Conservation (phyloP, 495 filamentous ascomycete genomes). For the Penicillium roqueforti region DNA sequence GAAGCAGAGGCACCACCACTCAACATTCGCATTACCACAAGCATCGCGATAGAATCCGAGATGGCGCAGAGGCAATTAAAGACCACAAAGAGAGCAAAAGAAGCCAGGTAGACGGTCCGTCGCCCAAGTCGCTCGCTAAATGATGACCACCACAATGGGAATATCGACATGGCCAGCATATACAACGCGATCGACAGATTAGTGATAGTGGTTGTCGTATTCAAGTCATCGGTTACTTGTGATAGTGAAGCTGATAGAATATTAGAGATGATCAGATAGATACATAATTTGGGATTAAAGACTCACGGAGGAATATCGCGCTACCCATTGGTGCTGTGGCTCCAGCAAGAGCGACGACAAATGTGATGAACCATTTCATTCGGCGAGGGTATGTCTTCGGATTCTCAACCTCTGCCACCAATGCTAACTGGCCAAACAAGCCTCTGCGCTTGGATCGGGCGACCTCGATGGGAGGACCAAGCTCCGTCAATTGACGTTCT, state of each 20-base stretch:
- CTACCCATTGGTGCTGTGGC: conserved; percentile 80
- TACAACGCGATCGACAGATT: conserved; percentile 84
- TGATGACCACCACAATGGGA: conserved; percentile 91
- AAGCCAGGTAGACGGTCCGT: conserved; percentile 78
- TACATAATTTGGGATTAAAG: background rate
- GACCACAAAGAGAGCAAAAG: conserved; percentile 75
- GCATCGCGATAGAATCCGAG: conserved; percentile 73
- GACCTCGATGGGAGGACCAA: conserved; percentile 41
- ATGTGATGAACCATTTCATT: conserved; percentile 84
- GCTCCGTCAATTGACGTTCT: conserved; percentile 20
- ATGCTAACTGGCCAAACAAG: conserved; percentile 63
- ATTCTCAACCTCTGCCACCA: conserved; percentile 79
- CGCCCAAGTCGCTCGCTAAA: conserved; percentile 83
- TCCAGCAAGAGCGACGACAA: conserved; percentile 70
- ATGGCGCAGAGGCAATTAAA: conserved; percentile 72
- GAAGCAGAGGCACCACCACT: conserved; percentile 80
- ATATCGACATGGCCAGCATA: conserved; percentile 87
- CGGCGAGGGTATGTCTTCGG: conserved; percentile 66
- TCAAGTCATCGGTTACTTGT: conserved; percentile 61
- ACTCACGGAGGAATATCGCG: conserved; percentile 77
- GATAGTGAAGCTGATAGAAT: conserved; percentile 59
- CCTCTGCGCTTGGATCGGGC: conserved; percentile 68
- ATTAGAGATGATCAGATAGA: background rate
- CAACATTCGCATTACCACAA: conserved; percentile 79
- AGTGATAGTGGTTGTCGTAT: conserved; percentile 63